Evolutionary conservation across 306 rosid species (phyloP), one percentile per base, ranked within the genome.

Genomic region (Sphenostylis stenocarpa): DNA sequence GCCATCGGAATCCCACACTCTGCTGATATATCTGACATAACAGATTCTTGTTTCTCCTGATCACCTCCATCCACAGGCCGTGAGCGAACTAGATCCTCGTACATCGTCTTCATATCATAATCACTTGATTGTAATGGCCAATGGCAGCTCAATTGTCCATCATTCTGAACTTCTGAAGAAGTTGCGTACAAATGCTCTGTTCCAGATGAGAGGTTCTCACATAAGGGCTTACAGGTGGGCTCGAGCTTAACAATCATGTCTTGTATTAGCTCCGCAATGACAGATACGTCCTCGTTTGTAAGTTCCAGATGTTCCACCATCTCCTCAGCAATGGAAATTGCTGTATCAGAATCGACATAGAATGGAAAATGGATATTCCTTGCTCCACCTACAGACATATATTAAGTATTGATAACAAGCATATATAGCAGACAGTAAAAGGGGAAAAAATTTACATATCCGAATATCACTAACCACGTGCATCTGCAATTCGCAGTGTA

Each of bases 281-380:
- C 80, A 36, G 76, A 60, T 38, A 87, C 89, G 33, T 94, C 91
- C 69, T 85, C 95, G 17, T 63, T 67, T 17, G 81, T 56, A 29
- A 94, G 92, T 72, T 76, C 92, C 67, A 94, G 91, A 48, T 89
- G 88, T 76, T 90, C 96, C 55, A 89, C 98, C 98, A 94, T 94
- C 91, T 94, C 98, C 83, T 80, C 86, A 66, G 97, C 93, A 76
- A 94, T 84, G 72, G 97, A 85, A 70, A 86, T 73, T 20, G 88
- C 87, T 24, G 98, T 92, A 72, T 95, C 98, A 17, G 91, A 80
- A 48, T 86, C 82, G 3, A 85, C 85, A 80, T 84, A 95, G 81
- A 95, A 95, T 48, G 87, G 85, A 51, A 95, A 95, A 83, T 92
- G 90, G 80, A 95, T 89, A 80, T 91, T 92, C 82, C 86, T 89